These are phyloP conservation scores for Hyaloraphidium curvatum DNA, from an alignment of 192 early-diverging fungal genomes.

Conservation along the genomic window DNA sequence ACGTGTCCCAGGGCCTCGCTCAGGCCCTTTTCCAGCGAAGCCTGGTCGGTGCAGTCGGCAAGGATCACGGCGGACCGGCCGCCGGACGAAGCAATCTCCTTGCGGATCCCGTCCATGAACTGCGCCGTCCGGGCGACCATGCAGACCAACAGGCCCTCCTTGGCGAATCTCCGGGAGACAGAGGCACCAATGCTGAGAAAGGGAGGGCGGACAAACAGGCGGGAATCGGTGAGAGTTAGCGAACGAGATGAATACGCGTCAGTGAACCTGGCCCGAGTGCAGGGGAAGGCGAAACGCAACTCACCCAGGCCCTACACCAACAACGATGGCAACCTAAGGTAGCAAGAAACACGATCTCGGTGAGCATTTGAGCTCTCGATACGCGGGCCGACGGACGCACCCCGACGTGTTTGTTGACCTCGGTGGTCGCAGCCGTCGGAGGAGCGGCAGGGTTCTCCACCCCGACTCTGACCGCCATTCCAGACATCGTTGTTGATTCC, in stretches of 20 bases:
- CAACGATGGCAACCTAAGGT: not conserved
- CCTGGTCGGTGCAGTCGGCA: not conserved
- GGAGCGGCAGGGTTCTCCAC: too few species aligned
- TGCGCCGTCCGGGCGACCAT: not conserved
- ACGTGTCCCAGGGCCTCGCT: not conserved
- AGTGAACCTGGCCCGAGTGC: not conserved
- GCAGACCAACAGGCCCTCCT: not conserved
- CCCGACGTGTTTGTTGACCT: too few species aligned
- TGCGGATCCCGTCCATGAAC: not conserved
- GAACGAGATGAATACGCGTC: not conserved
- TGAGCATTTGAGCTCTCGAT: too few species aligned
- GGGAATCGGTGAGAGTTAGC: not conserved
- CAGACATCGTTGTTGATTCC: too few species aligned
- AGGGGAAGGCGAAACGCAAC: not conserved
- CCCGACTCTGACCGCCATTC: too few species aligned
- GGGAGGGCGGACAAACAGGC: not conserved
- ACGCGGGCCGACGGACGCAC: too few species aligned
- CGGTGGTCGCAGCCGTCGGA: too few species aligned
- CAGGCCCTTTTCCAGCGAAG: not conserved
- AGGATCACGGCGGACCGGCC: not conserved
- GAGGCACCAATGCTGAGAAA: not conserved
- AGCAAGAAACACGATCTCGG: too few species aligned
- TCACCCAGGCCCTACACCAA: conserved; percentile 3
- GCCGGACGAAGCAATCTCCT: not conserved
- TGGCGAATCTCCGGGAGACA: not conserved